Base-by-base conservation (phyloP, 2,329 filamentous ascomycete genomes). In the Didymella pomorum region DNA sequence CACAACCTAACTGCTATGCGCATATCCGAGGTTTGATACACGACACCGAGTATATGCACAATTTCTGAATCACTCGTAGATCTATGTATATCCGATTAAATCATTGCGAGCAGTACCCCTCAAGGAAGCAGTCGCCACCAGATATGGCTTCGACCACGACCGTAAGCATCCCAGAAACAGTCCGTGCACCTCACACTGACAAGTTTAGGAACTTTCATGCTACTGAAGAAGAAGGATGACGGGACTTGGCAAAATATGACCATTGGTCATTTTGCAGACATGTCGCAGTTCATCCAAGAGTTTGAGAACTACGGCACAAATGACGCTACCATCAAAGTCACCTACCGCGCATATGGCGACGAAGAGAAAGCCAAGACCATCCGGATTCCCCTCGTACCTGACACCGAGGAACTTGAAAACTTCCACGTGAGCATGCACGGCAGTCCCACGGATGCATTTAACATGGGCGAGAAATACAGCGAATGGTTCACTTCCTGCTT, bases 1-100 rank as follows among this genome's bases (percentile, higher is more conserved):
- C 64, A 67, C 45, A 62, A 64, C 7, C 63, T 65, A 14, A 64
- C 62, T 31, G 64, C 58, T 41, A 73, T 76, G 72, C 71, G 63
- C 39, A 73, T 77, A 56, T 71, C 68, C 52, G 72, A 73, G 60
- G 74, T 75, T 61, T 43, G 66, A 42, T 56, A 14, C 8, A 12
- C 31, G 41, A 44, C 16, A n/a, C 16, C 29, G 29, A 2, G 12
- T 2, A 1, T 12, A 29, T 23, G 2, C 12, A 28, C 11, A 18
- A 28, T 9, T 43, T 42, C 56, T 66, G n/a, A 64, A 3, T 12
- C 37, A 48, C 2, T 14, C 11, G 12, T 7, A 80, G 75, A 76
- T 82, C 14, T 80, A 79, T 56, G 72, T 77, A 6, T 83, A 83
- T 57, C 81, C 80, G 2, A 79, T 83, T 70, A 83, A 83, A 64